Base-by-base conservation (phyloP, 805 yeast genomes). In the Saturnispora silvae region DNA sequence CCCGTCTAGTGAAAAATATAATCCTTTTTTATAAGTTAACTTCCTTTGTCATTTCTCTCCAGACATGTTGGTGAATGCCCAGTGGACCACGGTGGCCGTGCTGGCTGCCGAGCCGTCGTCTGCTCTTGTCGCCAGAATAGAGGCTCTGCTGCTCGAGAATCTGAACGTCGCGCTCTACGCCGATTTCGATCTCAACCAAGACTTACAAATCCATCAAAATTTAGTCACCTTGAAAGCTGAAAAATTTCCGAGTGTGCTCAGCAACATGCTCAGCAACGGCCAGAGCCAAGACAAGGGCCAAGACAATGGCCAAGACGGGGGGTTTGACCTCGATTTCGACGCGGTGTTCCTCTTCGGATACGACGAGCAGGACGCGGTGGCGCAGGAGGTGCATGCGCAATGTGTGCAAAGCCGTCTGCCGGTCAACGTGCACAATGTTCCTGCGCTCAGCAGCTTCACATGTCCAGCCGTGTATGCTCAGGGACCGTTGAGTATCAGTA, bases 351-450 rank as follows among this genome's bases (percentile, higher is more conserved):
- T 36, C 10, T 36, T 31, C 20, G 14, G 29, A 26, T 30, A 20
- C 30, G 32, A 22, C 28, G 28, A 19, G 18, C 30, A 35, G 4
- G 38, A 26, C 11, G 17, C n/a, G 8, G 24, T 25, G 16, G 26
- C 24, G 14, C 13, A 28, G 4, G 34, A 30, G 2, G 67, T 84
- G 10, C 75, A 56, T 43, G 48, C 60, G 1, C 61, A 51, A 27
- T 84, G 96, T 58, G 57, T 56, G 31, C 57, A 65, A 37, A 60
- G 72, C 35, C 67, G 96, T 50, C 81, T 87, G 4, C 96, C 96
- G 0, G 66, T 89, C 32, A 86, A 85, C 52, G 79, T 82, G 1
- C 69, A 81, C 0, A 95, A 84, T 45, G 69, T 75, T 13, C 75
- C 86, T 0, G 76, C 75, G 23, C 63, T 68, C 19, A 81, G 92